Conservation (phyloP, 805 yeast species). For the Candida pseudoglaebosa region DNA sequence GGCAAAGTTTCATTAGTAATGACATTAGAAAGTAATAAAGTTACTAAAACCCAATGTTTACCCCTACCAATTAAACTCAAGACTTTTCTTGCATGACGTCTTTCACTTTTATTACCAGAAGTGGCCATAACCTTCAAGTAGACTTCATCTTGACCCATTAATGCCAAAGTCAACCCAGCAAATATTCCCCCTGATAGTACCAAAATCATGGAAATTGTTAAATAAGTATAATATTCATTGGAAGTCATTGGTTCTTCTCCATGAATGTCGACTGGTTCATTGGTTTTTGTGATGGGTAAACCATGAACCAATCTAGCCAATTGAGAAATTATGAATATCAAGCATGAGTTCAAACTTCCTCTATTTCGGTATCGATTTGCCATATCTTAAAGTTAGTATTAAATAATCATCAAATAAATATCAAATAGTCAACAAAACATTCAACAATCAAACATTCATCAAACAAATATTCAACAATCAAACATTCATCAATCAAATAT, state of each 20-base stretch:
- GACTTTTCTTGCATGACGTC: constrained; percentile 66
- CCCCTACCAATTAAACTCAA: constrained; percentile 71
- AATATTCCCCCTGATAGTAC: constrained; percentile 85
- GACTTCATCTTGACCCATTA: constrained; percentile 98
- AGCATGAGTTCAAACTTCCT: constrained; percentile 14
- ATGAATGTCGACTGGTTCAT: constrained; percentile 11
- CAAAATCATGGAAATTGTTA: constrained; percentile 51
- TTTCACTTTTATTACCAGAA: constrained; percentile 74
- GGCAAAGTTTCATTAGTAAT: constrained; percentile 94
- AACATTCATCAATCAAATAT: too few species aligned
- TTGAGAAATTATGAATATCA: constrained; percentile 29
- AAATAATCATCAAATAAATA: too few species aligned
- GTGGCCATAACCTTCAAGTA: constrained; percentile 85
- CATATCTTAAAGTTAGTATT: neutral
- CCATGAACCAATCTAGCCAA: constrained; percentile 32
- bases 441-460: too few species aligned
- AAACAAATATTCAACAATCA: too few species aligned
- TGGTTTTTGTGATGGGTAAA: constrained; percentile 21
- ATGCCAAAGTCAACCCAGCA: constrained; percentile 89
- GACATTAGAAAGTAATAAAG: constrained; percentile 78
- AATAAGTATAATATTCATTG: constrained; percentile 44
- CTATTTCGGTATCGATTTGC: neutral
- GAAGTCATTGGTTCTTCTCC: constrained; percentile 22
- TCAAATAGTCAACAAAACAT: too few species aligned
- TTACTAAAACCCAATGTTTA: constrained; percentile 95